Conservation (phyloP, 306 rosid genomes). For the Cucumis hystrix region DNA sequence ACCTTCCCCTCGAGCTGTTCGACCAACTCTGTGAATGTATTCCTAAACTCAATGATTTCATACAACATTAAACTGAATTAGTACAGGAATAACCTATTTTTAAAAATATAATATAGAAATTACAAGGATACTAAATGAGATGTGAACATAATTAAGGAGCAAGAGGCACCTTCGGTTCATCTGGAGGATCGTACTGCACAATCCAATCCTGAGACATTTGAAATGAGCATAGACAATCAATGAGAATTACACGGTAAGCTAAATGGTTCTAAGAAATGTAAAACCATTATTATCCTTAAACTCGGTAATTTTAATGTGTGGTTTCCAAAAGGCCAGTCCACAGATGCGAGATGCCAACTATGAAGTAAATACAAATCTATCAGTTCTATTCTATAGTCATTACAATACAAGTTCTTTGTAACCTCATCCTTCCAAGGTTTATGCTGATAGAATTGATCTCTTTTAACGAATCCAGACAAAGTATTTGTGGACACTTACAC, state of each 20-base stretch:
- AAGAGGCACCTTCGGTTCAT: slow-evolving; percentile 72
- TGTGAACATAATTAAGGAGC: not conserved
- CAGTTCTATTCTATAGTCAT: not conserved
- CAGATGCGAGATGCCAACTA: not conserved
- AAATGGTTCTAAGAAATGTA: not conserved
- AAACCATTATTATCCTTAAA: not conserved
- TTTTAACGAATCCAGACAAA: not conserved
- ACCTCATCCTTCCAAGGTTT: not conserved
- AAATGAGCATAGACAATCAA: not conserved
- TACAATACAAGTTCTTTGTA: not conserved
- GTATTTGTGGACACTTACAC: not conserved
- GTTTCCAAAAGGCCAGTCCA: not conserved
- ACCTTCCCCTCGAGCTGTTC: slow-evolving; percentile 99
- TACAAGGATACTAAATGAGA: not conserved
- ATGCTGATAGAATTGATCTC: not conserved
- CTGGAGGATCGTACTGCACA: slow-evolving; percentile 98
- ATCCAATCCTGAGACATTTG: slow-evolving; percentile 78
- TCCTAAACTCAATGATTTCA: slow-evolving; percentile 40
- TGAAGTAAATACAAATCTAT: not conserved
- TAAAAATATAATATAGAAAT: not conserved
- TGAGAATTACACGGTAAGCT: not conserved
- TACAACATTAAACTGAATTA: slow-evolving; percentile 1
- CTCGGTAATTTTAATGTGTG: not conserved
- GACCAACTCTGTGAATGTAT: slow-evolving; percentile 93
- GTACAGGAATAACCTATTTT: not conserved